phyloP scores from a whole-genome alignment of 2,329 filamentous ascomycete genomes.

The Rhynchosporium agropyri region DNA sequence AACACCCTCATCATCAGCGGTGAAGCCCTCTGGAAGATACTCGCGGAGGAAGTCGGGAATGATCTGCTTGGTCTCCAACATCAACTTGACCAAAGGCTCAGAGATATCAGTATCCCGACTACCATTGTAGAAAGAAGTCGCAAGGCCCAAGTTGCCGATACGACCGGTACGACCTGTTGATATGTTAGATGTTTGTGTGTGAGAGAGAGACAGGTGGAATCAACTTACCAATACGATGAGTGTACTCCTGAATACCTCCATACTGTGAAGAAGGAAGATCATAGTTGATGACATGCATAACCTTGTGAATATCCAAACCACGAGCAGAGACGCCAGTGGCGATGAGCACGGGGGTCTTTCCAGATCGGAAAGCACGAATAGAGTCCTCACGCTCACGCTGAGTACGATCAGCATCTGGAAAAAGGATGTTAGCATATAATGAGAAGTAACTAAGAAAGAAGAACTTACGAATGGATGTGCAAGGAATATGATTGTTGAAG shows the following conservation, averaged over 20 bases:
- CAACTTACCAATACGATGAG: conserved; percentile 83
- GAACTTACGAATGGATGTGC: conserved; percentile 78
- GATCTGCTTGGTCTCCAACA: conserved; percentile 76
- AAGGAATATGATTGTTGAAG: conserved; percentile 77
- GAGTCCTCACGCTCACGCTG: conserved; percentile 92
- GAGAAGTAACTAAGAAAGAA: too few relatives aligned
- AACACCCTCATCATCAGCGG: conserved; percentile 38
- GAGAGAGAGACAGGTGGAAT: not conserved
- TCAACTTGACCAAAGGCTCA: conserved; percentile 67
- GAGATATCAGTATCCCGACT: conserved; percentile 53
- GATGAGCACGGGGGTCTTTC: conserved; percentile 76
- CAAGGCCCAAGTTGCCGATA: conserved; percentile 83
- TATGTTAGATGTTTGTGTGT: conserved; percentile 22
- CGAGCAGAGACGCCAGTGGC: conserved; percentile 86
- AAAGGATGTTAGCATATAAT: not conserved
- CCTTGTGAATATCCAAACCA: conserved; percentile 84
- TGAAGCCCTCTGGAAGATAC: conserved; percentile 59
- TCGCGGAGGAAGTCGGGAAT: conserved; percentile 80
- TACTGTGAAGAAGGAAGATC: conserved; percentile 75
- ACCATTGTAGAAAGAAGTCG: conserved; percentile 87
- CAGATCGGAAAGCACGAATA: conserved; percentile 80
- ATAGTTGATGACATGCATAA: conserved; percentile 92
- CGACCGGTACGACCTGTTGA: conserved; percentile 81
- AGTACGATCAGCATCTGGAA: conserved; percentile 65
- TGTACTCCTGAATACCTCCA: conserved; percentile 92